A percentile compares a stretch with the other conserved stretches of the same genome.
Evolutionary conservation across 768 basidiomycete genomes (phyloP).

Genomic region (Naganishia vishniacii): DNA sequence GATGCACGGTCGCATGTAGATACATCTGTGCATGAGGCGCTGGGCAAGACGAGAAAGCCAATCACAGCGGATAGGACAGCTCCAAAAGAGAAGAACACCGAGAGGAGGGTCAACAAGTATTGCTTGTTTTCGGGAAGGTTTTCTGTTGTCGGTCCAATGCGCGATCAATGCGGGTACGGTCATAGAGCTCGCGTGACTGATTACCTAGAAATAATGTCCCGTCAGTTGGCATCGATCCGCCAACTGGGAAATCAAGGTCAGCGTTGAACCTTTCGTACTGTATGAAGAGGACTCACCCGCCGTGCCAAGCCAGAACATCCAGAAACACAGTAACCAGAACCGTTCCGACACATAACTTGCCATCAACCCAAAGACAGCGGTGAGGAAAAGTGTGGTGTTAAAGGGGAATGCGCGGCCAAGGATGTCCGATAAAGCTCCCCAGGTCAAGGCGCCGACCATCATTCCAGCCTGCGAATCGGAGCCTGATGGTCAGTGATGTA

Average conservation of each 20-base stretch:
- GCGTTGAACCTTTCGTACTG: not conserved
- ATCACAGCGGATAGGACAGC: slow-evolving; percentile 78
- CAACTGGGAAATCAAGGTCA: slow-evolving; percentile 51
- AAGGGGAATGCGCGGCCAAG: slow-evolving; percentile 84
- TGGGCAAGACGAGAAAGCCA: slow-evolving; percentile 71
- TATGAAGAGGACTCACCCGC: slow-evolving; percentile 51
- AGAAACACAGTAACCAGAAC: slow-evolving; percentile 64
- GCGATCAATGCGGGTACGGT: no score
- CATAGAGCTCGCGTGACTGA: not conserved
- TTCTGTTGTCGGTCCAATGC: slow-evolving; percentile 58
- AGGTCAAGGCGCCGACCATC: slow-evolving; percentile 88
- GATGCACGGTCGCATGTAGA: slow-evolving; percentile 59
- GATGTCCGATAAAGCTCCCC: slow-evolving; percentile 84
- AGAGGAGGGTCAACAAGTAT: slow-evolving; percentile 83
- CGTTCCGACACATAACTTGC: slow-evolving; percentile 56
- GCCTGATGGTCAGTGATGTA: not conserved
- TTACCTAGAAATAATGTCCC: slow-evolving; percentile 63
- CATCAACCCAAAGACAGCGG: slow-evolving; percentile 76
- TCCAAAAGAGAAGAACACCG: slow-evolving; percentile 92
- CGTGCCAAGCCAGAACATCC: slow-evolving; percentile 81
- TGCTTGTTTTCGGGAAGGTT: slow-evolving; percentile 88
- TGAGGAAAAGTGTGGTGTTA: slow-evolving; percentile 85
- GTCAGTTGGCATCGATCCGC: slow-evolving; percentile 59
- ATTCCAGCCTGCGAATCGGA: slow-evolving; percentile 60
- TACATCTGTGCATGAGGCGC: slow-evolving; percentile 47